Conservation (phyloP, 192 early-diverging fungal species). For the Piromyces sp. region DNA sequence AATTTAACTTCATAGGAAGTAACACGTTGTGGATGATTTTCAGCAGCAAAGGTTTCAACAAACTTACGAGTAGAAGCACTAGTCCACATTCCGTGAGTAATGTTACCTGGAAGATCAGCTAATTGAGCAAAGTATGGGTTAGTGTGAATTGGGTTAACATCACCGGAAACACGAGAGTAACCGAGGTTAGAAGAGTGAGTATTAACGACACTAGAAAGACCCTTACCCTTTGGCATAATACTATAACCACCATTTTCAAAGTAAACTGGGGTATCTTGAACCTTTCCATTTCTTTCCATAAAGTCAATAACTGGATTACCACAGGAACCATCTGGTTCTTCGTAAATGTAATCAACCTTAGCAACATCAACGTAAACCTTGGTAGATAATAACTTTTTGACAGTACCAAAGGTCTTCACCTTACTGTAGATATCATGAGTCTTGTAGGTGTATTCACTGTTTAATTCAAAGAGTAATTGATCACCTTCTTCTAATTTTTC, state of each 20-base stretch:
- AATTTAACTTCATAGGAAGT: constrained; percentile 70
- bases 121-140: constrained; percentile 87
- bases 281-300: constrained; percentile 63
- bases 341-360: constrained; percentile 43
- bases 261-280: constrained; percentile 73
- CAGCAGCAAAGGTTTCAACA: constrained; percentile 86
- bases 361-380: constrained; percentile 72
- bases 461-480: constrained; percentile 55
- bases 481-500: constrained; percentile 31
- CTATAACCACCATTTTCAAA: constrained; percentile 85
- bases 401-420: constrained; percentile 54
- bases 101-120: constrained; percentile 76
- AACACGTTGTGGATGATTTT: constrained; percentile 78
- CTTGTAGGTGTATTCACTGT: constrained; percentile 44
- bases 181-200: constrained; percentile 71
- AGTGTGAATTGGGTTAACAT: constrained; percentile 92
- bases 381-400: constrained; percentile 60
- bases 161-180: constrained; percentile 73
- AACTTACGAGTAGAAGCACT: constrained; percentile 83
- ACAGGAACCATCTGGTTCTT: constrained; percentile 36
- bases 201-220: constrained; percentile 69
- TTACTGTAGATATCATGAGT: constrained; percentile 41
- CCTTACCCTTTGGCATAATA: constrained; percentile 68
- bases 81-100: constrained; percentile 97
- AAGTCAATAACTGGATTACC: constrained; percentile 85